A percentile compares a stretch with the other conserved stretches of the same genome.
Evolutionary conservation across 352 stramenopile species (phyloP).

Genomic region (Lagenidium sp.): DNA sequence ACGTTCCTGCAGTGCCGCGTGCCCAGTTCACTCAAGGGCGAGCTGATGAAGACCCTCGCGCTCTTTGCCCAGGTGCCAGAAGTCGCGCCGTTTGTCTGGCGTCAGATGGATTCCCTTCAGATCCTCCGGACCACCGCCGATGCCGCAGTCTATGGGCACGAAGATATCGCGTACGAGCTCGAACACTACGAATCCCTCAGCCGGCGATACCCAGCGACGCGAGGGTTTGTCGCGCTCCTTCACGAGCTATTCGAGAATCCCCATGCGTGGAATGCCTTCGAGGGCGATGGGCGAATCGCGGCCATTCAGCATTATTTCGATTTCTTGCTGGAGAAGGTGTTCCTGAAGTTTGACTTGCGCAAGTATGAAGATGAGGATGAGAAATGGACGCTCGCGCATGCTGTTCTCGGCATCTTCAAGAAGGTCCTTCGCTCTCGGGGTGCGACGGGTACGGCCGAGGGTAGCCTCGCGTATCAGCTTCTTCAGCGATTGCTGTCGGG

Average conservation of each 20-base stretch:
- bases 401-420: conserved; percentile 66
- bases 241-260: conserved; percentile 73
- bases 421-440: conserved; percentile 53
- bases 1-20: conserved; percentile 78
- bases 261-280: conserved; percentile 63
- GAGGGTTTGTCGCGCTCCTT: conserved; percentile 65
- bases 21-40: conserved; percentile 74
- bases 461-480: conserved; percentile 57
- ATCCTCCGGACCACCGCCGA: conserved; percentile 72
- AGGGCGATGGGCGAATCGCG: conserved; percentile 61
- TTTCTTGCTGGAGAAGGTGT: conserved; percentile 73
- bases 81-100: conserved; percentile 79
- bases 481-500: conserved; percentile 60
- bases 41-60: conserved; percentile 80
- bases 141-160: conserved; percentile 43
- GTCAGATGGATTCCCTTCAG: conserved; percentile 74
- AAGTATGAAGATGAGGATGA: conserved; percentile 81
- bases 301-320: conserved; percentile 83
- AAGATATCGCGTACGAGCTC: conserved; percentile 80
- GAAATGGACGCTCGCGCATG: conserved; percentile 73
- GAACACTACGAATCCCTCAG: conserved; percentile 76
- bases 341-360: conserved; percentile 77
- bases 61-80: conserved; percentile 66
- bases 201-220: conserved; percentile 67
- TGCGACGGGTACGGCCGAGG: conserved; percentile 26